Base-by-base conservation (phyloP, 2,329 filamentous ascomycete genomes). In the Chrysoporthe austroafricana region DNA sequence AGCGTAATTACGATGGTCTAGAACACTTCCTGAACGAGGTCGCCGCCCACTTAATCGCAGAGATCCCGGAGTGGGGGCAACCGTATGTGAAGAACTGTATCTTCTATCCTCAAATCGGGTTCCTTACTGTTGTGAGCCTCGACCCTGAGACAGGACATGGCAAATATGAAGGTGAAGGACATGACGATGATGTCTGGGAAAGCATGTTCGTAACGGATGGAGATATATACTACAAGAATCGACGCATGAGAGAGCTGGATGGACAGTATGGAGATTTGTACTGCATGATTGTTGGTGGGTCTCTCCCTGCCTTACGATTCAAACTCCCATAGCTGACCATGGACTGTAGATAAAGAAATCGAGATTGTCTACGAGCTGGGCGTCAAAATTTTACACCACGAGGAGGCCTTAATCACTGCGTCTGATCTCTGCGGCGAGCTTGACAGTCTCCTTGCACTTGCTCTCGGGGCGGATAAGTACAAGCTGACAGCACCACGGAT, bases 101-200 rank as follows among this genome's bases (percentile, higher is more conserved):
- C 21, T 97, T 96, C 76, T 91, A 97, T 70, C 95, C 94, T 0
- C 94, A 97, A 74, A 87, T 97, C 48, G 96, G 96, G 0, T 99
- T 97, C 75, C 85, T 97, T 48, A 91, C 94, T 2, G 89, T 91
- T 0, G 89, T 97, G 18, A 85, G 85, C 1, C 77, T 90, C 3
- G 86, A 93, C 72, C 79, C 83, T 16, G 76, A 82, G 1, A 88
- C 85, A 1, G 87, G 88, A 0, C 80, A 83, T 59, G 85, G 87
- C 0, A 80, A 86, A 13, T 94, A 90, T 71, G 84, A 88, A 72
- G 92, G 92, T 0, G 81, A 86, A 67, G 82, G 84, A 0, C 76
- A 81, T 3, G 75, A 80, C 1, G 81, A 84, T 18, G 88, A 89
- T 66, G 78, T 79, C 0, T 99, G 95, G 96, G 88, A 94, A 69